Evolutionary conservation across 2,329 filamentous ascomycete genomes (phyloP), one percentile per base, ranked within the genome.

Genomic region (Fusarium penzigii): DNA sequence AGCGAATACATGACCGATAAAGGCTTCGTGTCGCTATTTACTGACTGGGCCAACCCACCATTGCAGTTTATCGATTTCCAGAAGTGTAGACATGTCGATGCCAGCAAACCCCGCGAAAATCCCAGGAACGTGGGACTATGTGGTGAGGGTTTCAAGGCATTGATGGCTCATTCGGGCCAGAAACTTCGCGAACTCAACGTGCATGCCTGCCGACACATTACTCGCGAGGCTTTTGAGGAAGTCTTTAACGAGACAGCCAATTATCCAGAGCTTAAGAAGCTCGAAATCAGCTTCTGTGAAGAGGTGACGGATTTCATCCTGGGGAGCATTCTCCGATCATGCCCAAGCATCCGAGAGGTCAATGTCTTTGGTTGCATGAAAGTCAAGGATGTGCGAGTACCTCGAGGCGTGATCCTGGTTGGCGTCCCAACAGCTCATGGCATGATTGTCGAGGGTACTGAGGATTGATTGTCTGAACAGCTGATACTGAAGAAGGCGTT

Each of bases 131-230:
- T 93, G 42, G 93, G 92, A 2, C 78, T 97, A 32, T 90, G 87
- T 47, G 87, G 85, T 1, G 72, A 81, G 6, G 92, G 89, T 0
- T 93, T 97, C 73, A 76, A 80, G 58, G 89, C 90, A 0, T 73
- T 97, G 41, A 96, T 97, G 90, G 74, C 76, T 1, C 93, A 97
- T 67, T 96, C 92, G 0, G 89, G 90, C 5, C 67, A 73, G 1
- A 77, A 73, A 11, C 72, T 97, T 2, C 78, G 79, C 53, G 75
- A 81, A 39, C 76, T 97, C 34, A 89, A 95, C 65, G 77, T 97
- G n/a, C 83, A 90, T 13, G 89, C 88, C 0, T 96, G 91, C 66
- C 87, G 93, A 3, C 88, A 96, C 68, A 92, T 97, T 57, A 81
- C 84, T 2, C 78, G 81, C 34, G 74, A 81, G 14, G 85, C 89